A percentile compares a stretch with the other conserved stretches of the same genome.
Conservation (phyloP, 1,284 basidiomycete species). For the Malassezia sympodialis region DNA sequence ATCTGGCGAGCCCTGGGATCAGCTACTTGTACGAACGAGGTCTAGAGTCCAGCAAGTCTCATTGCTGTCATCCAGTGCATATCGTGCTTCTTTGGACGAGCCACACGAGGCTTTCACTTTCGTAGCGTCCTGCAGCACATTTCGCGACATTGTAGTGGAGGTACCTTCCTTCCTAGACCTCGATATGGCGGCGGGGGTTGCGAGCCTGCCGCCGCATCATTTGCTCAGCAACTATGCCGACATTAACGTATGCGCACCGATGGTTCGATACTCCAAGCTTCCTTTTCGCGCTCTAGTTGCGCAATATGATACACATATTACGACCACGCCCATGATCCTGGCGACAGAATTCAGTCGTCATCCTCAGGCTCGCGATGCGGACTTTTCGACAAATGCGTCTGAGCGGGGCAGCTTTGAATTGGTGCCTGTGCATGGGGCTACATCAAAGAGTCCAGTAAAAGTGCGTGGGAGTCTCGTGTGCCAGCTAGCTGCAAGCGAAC, state of each 20-base stretch:
- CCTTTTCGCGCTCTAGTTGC: slow-evolving; percentile 56
- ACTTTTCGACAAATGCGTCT: slow-evolving; percentile 53
- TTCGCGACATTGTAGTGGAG: neutral
- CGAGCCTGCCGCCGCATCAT: slow-evolving; percentile 24
- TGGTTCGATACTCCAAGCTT: slow-evolving; percentile 57
- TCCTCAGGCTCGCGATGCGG: slow-evolving; percentile 53
- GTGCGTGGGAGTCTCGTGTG: slow-evolving; percentile 54
- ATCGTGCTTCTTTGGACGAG: slow-evolving; percentile 8
- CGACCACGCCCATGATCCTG: slow-evolving; percentile 58
- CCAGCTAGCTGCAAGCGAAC: slow-evolving; percentile 55
- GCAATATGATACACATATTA: slow-evolving; percentile 56
- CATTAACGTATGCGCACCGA: slow-evolving; percentile 50
- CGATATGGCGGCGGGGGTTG: slow-evolving; percentile 6
- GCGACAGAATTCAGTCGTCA: slow-evolving; percentile 55
- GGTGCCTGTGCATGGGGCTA: neutral
- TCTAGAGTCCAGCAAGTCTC: slow-evolving; percentile 18
- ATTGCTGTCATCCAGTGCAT: neutral
- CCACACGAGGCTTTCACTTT: slow-evolving; percentile 11
- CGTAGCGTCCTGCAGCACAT: slow-evolving; percentile 3
- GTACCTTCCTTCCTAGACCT: neutral
- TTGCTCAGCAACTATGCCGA: slow-evolving; percentile 27
- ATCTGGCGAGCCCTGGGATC: slow-evolving; percentile 1
- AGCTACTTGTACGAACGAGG: neutral
- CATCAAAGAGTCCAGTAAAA: neutral
- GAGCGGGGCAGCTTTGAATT: slow-evolving; percentile 51